phyloP scores from a whole-genome alignment of 129 eudicot species.

The Rutidosis leptorrhynchoides region DNA sequence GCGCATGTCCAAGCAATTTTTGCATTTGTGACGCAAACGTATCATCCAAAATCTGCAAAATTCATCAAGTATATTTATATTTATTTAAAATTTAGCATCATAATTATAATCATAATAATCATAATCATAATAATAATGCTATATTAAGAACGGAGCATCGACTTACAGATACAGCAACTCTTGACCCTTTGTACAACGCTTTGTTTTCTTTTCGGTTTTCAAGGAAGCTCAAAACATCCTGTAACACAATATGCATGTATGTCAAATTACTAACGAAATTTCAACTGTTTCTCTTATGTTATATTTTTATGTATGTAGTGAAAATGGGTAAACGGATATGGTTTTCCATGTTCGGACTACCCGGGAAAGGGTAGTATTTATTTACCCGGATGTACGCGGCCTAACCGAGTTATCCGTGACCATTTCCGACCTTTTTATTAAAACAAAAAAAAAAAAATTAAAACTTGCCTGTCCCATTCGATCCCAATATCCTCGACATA shows the following conservation, averaged over 20 bases:
- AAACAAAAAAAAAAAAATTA: no score
- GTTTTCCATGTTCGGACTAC: no score
- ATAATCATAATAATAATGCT: not conserved
- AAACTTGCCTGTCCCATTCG: conserved; percentile 69
- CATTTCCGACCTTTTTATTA: no score
- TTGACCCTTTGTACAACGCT: conserved; percentile 73
- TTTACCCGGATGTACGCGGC: no score
- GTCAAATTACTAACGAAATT: conserved; percentile 13
- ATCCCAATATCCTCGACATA: conserved; percentile 79
- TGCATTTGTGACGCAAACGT: conserved; percentile 89
- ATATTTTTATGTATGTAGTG: not conserved
- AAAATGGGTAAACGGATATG: no score
- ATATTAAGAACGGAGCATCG: not conserved
- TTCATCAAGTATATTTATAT: not conserved
- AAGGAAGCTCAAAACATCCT: conserved; percentile 80
- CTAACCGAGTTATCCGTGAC: no score
- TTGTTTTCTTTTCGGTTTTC: conserved; percentile 78
- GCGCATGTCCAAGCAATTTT: conserved; percentile 64
- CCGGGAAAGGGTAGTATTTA: no score
- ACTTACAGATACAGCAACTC: conserved; percentile 79
- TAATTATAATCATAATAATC: no score
- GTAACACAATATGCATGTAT: conserved; percentile 27
- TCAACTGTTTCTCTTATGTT: not conserved
- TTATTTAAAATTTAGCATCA: not conserved
- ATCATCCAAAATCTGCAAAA: conserved; percentile 68